Evolutionary conservation across 371 early-diverging fungal genomes (phyloP).

Genomic region (Mucor ambiguus): DNA sequence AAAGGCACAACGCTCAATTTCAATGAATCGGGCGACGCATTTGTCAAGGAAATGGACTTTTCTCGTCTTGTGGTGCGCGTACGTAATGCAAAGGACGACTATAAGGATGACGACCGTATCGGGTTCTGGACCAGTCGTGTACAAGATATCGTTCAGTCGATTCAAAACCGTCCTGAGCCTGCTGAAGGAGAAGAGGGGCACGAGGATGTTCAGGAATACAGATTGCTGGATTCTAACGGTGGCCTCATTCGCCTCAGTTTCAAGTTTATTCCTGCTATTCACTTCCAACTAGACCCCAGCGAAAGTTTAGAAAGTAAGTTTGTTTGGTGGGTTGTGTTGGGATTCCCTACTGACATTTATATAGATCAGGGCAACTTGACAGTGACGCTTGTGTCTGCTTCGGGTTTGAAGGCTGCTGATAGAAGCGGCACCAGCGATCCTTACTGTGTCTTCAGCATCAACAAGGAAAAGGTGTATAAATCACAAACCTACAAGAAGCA

Average conservation of each 20-base stretch:
- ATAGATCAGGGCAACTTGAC: constrained; percentile 39
- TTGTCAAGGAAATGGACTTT: constrained; percentile 41
- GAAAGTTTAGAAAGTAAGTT: constrained; percentile 43
- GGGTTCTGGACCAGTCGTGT: constrained; percentile 27
- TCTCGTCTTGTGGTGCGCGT: constrained; percentile 29
- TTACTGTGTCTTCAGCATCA: constrained; percentile 65
- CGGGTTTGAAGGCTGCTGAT: constrained; percentile 42
- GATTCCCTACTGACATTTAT: background rate
- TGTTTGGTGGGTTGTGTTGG: background rate
- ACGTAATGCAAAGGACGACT: constrained; percentile 20
- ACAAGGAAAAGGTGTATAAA: constrained; percentile 75
- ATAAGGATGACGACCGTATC: constrained; percentile 18
- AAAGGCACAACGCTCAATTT: constrained; percentile 26
- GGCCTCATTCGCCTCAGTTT: constrained; percentile 28
- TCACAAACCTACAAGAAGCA: constrained; percentile 76
- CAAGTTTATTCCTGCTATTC: constrained; percentile 29
- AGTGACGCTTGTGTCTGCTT: constrained; percentile 34
- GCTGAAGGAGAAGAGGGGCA: constrained; percentile 4
- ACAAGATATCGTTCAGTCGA: constrained; percentile 20
- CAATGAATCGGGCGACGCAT: constrained; percentile 37
- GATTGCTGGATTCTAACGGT: constrained; percentile 17
- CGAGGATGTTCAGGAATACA: constrained; percentile 8
- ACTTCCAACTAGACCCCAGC: constrained; percentile 32
- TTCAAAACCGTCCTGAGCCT: constrained; percentile 8
- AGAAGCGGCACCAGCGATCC: constrained; percentile 75